Percentiles rank a stretch among this genome's conserved stretches.
Evolutionary conservation across 176 grass and related monocot species (phyloP).

Genomic region (Dendrocalamus sinicus): DNA sequence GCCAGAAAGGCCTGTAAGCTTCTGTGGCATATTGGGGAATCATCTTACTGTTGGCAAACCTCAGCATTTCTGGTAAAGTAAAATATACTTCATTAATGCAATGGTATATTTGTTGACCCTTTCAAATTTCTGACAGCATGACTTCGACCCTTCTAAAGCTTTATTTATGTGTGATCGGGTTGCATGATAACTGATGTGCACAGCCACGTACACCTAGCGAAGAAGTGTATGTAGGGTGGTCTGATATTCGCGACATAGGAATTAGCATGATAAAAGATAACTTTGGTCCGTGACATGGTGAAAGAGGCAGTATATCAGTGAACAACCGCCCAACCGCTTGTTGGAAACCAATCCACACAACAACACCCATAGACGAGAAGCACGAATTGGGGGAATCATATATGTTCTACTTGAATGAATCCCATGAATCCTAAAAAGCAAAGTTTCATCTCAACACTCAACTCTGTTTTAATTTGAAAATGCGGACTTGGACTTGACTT

Average conservation of each 20-base stretch:
- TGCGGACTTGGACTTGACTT: background rate
- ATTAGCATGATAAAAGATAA: constrained; percentile 4
- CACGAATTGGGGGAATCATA: background rate
- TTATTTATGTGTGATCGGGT: background rate
- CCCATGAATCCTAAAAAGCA: background rate
- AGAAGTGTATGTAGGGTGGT: background rate
- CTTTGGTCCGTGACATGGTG: background rate
- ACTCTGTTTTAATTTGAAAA: background rate
- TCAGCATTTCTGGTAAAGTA: background rate
- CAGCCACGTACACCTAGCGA: background rate
- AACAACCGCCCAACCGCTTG: background rate
- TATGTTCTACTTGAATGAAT: constrained; percentile 1
- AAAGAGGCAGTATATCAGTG: background rate
- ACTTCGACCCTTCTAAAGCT: background rate
- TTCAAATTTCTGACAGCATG: background rate
- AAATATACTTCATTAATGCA: constrained; percentile 7
- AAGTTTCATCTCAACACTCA: background rate
- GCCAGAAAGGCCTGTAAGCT: too few relatives aligned
- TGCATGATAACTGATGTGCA: background rate
- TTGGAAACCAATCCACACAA: background rate
- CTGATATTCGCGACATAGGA: background rate
- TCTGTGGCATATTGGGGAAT: too few relatives aligned
- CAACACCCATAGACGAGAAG: background rate
- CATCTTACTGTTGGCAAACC: constrained; percentile 16
- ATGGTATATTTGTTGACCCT: background rate